Percentiles rank a stretch among this genome's conserved stretches.
Conservation (phyloP, 2,329 filamentous ascomycete species). For the Paecilomyces formosus region DNA sequence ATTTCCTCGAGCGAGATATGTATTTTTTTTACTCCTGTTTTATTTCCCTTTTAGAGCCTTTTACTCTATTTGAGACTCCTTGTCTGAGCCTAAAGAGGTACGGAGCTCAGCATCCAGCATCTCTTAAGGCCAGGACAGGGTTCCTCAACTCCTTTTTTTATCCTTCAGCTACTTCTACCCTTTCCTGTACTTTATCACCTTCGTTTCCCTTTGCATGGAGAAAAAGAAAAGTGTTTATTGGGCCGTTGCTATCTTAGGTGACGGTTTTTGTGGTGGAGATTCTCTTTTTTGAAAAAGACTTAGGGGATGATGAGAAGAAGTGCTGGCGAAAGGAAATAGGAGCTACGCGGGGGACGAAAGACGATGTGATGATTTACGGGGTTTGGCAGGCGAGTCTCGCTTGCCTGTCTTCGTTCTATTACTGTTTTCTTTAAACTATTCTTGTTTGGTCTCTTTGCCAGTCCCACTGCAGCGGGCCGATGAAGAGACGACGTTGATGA, state of each 20-base stretch:
- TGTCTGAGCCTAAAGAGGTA: background rate
- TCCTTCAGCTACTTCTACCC: conserved; percentile 8
- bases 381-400: background rate
- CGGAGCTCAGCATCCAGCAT: background rate
- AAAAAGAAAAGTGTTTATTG: conserved; percentile 2
- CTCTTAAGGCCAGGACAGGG: background rate
- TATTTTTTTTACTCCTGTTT: background rate
- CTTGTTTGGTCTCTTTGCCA: background rate
- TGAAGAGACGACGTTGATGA: background rate
- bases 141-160: background rate
- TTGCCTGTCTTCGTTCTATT: background rate
- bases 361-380: background rate
- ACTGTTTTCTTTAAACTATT: background rate
- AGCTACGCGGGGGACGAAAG: background rate
- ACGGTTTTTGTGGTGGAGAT: conserved; percentile 5
- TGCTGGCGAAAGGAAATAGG: background rate
- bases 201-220: background rate
- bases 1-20: conserved; percentile 13
- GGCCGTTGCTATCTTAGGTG: background rate
- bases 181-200: conserved; percentile 2
- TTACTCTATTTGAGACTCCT: background rate
- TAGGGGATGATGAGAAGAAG: conserved; percentile 4
- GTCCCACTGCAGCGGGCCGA: background rate
- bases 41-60: background rate
- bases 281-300: conserved; percentile 5